Percentiles rank a stretch among this genome's conserved stretches.
Conservation (phyloP, 257 asterid species). For the Sherardia arvensis region DNA sequence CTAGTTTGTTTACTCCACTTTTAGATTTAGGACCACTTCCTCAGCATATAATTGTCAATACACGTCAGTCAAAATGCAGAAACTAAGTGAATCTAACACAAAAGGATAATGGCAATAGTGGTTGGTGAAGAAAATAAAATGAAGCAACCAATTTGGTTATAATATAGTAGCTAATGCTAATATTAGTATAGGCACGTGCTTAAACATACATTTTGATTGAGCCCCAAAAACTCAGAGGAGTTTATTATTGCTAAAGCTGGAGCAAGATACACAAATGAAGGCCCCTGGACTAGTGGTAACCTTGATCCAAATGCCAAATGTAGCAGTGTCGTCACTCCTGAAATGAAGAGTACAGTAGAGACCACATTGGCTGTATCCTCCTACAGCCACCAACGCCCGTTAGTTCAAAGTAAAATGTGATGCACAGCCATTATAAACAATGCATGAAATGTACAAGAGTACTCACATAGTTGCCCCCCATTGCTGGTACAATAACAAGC, state of each 20-base stretch:
- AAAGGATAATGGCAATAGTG: not conserved
- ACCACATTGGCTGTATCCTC: conserved; percentile 90
- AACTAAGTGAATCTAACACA: not conserved
- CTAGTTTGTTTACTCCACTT: not conserved
- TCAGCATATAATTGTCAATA: not conserved
- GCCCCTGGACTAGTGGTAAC: conserved; percentile 96
- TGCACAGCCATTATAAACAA: not conserved
- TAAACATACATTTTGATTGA: conserved; percentile 71
- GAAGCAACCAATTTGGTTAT: not conserved
- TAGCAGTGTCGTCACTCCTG: conserved; percentile 83
- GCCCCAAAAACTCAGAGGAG: conserved; percentile 79
- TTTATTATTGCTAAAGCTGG: conserved; percentile 89
- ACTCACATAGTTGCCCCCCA: conserved; percentile 99
- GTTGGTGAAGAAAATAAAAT: not conserved
- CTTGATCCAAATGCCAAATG: conserved; percentile 93
- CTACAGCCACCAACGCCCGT: conserved; percentile 30
- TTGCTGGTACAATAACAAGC: conserved; percentile 96
- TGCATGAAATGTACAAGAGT: conserved; percentile 29
- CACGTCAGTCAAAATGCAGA: not conserved
- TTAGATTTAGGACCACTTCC: not conserved
- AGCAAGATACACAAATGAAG: conserved; percentile 95
- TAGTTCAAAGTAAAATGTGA: conserved; percentile 14
- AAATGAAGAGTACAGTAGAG: conserved; percentile 79
- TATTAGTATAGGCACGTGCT: not conserved
- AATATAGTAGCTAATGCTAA: no score